These are phyloP conservation scores for Priceomyces medius DNA, from an alignment of 805 yeast species.

Conservation along the genomic window DNA sequence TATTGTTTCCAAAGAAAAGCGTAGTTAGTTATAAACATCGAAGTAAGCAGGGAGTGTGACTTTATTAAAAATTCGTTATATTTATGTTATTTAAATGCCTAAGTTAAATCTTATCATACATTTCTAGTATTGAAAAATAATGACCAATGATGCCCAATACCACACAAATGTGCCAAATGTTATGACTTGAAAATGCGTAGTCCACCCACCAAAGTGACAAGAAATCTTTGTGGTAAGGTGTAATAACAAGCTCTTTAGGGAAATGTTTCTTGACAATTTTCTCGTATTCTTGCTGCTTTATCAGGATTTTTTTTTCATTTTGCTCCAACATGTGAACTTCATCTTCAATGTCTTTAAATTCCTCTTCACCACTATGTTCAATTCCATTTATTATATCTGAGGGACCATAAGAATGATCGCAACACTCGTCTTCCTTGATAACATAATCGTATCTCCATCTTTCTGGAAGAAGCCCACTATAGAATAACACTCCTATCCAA, in stretches of 20 bases:
- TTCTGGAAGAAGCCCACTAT: constrained; percentile 87
- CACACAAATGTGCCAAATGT: constrained; percentile 92
- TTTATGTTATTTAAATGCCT: too few relatives aligned
- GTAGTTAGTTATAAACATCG: too few relatives aligned
- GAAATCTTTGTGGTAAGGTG: constrained; percentile 40
- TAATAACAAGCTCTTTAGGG: constrained; percentile 28
- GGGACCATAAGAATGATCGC: constrained; percentile 24
- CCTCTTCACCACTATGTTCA: constrained; percentile 40
- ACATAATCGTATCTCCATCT: constrained; percentile 73
- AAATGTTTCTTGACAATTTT: constrained; percentile 37
- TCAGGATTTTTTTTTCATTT: constrained; percentile 9
- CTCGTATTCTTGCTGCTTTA: constrained; percentile 21
- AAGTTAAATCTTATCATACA: constrained; percentile 52
- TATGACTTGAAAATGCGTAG: constrained; percentile 74
- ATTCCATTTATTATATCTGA: constrained; percentile 34
- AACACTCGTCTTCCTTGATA: constrained; percentile 42
- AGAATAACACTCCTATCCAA: constrained; percentile 77
- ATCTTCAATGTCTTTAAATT: constrained; percentile 29
- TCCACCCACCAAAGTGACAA: constrained; percentile 82
- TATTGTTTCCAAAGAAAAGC: background rate
- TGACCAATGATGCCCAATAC: constrained; percentile 88
- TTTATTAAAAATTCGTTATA: too few relatives aligned
- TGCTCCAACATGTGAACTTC: constrained; percentile 20
- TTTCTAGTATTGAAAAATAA: constrained; percentile 71
- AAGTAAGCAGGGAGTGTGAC: too few relatives aligned